Percentiles rank a stretch among this genome's conserved stretches.
phyloP scores from a whole-genome alignment of 139 green algal species.

The Chlamydomonas sphaeroides region DNA sequence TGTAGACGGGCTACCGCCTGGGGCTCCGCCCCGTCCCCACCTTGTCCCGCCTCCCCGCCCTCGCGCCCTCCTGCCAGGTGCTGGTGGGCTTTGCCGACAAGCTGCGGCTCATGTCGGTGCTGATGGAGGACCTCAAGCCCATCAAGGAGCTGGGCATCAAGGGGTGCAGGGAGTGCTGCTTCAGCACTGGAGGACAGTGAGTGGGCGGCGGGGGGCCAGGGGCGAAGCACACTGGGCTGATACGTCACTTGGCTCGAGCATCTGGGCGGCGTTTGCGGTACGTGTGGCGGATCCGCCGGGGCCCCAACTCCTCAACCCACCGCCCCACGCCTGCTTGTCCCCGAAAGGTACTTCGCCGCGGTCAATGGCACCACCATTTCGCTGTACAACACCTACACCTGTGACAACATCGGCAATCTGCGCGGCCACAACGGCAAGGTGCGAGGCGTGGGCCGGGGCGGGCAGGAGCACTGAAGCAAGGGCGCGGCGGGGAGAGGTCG shows the following conservation, averaged over 20 bases:
- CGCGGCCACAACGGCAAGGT: conserved; percentile 87
- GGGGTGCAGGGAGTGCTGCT: conserved; percentile 76
- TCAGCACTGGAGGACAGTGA: conserved; percentile 85
- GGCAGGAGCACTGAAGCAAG: too few species aligned
- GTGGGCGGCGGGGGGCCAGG: background rate
- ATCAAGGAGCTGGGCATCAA: conserved; percentile 85
- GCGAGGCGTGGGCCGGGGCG: too few species aligned
- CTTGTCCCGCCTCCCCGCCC: too few species aligned
- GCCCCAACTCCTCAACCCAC: too few species aligned
- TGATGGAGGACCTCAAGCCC: conserved; percentile 83
- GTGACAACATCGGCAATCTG: conserved; percentile 85
- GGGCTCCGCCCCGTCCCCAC: too few species aligned
- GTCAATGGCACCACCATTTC: conserved; percentile 87
- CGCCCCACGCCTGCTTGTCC: background rate
- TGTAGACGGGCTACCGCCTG: too few species aligned
- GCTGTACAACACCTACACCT: conserved; percentile 92
- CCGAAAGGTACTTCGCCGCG: conserved; percentile 85
- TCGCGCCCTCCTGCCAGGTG: conserved; percentile 32
- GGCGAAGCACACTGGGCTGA: too few species aligned
- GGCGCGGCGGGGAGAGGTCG: too few species aligned
- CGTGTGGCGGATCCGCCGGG: too few species aligned
- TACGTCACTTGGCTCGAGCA: too few species aligned
- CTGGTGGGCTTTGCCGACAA: conserved; percentile 91
- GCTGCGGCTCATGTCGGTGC: conserved; percentile 88
- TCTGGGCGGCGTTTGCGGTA: too few species aligned